Evolutionary conservation across 2,329 filamentous ascomycete species (phyloP).

Genomic region (Ophiostoma fasciatum): DNA sequence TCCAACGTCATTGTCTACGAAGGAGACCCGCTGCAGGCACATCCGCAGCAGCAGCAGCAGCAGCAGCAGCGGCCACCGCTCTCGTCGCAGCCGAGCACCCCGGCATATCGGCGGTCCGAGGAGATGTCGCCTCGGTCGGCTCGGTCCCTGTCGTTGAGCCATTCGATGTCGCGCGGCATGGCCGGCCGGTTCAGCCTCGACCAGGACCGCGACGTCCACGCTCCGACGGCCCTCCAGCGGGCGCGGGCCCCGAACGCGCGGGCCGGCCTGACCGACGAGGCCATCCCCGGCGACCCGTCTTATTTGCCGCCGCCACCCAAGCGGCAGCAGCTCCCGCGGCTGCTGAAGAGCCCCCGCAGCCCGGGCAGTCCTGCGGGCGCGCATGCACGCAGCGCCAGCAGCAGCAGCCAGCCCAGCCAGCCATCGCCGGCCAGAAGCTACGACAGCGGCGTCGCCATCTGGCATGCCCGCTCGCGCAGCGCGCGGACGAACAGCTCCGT

Average conservation of each 20-base stretch:
- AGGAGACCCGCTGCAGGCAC: constrained; percentile 8
- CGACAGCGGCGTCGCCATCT: constrained; percentile 1
- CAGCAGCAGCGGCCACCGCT: background rate
- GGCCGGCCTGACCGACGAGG: constrained; percentile 45
- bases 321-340: constrained; percentile 36
- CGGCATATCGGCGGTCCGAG: constrained; percentile 17
- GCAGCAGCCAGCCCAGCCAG: background rate
- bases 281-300: constrained; percentile 43
- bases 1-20: constrained; percentile 41
- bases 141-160: constrained; percentile 8
- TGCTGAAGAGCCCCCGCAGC: constrained; percentile 33
- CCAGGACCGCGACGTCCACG: constrained; percentile 10
- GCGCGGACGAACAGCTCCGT: constrained; percentile 33
- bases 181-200: constrained; percentile 9
- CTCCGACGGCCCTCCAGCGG: constrained; percentile 36
- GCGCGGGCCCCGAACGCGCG: constrained; percentile 48
- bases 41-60: constrained; percentile 10
- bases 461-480: constrained; percentile 29
- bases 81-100: no score
- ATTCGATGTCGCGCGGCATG: background rate
- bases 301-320: constrained; percentile 39
- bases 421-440: constrained; percentile 3
- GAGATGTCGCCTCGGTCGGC: constrained; percentile 12
- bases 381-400: constrained; percentile 14
- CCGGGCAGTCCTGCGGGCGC: constrained; percentile 18